Evolutionary conservation across 176 grass and related monocot genomes (phyloP), one percentile per base, ranked within the genome.

Genomic region (Ananas comosus): DNA sequence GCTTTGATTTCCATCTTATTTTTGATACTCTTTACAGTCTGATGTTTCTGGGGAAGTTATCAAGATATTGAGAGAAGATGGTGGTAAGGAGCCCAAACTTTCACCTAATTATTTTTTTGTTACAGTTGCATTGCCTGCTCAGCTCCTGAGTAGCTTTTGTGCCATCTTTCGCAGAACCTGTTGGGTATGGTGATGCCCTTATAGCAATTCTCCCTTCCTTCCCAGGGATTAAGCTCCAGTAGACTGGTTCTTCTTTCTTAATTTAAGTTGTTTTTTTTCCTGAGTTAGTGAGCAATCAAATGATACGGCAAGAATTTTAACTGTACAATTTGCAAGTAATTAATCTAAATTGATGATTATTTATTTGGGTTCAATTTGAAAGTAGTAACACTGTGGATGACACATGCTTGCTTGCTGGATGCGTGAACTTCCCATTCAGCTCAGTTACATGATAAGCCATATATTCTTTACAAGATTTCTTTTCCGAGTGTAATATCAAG

Each of bases 31-130:
- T 11, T 27, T 67, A 48, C 24, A 76, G 74, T 67, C 74, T 57
- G 51, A 76, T 67, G 64, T 67, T 57, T 48, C 74, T 24, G 74
- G 74, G 10, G 74, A 76, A 51, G 50, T 76, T 13, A 48, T 76
- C n/a, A 76, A 67, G 74, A 76, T 76, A 56, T 9, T 76, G 13
- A 67, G 64, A 57, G 28, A 76, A 57, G 64, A 76, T 76, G 74
- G 64, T 9, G 64, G 74, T 68, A 76, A 24, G 51, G 51, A 56
- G 51, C n/a, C 21, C 25, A 18, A 48, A 48, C 33, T 14, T 29
- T 48, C 24, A 17, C 19, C 10, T 47, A 72, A n/a, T 21, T 10
- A 16, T 33, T 17, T 48, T 53, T 13, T 72, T 12, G 3, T 12
- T 67, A 54, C 48, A 12, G 49, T 13, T 7, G 11, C 49, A 25